These are phyloP conservation scores for Saccharomycopsis vini DNA, from an alignment of 805 yeast genomes.

Conservation along the genomic window DNA sequence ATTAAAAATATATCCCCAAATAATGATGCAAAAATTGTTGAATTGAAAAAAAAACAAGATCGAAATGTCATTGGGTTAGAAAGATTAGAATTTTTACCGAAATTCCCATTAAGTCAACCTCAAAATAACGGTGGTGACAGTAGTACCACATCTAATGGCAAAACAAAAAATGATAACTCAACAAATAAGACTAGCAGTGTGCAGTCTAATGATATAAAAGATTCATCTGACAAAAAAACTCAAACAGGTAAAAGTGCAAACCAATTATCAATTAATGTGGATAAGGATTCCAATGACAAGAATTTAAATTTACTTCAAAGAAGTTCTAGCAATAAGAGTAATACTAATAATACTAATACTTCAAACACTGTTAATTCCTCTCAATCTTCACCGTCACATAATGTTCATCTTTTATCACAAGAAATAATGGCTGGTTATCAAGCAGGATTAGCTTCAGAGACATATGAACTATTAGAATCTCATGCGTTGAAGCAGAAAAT, in stretches of 20 bases:
- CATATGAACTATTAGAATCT: slow-evolving; percentile 74
- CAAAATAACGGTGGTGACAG: background rate
- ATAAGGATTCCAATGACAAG: slow-evolving; percentile 8
- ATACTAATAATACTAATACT: background rate
- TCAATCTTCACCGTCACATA: background rate
- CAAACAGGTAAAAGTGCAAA: slow-evolving; percentile 15
- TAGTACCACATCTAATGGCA: slow-evolving; percentile 6
- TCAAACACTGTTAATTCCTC: background rate
- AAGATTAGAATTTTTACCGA: slow-evolving; percentile 37
- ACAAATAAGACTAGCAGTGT: background rate
- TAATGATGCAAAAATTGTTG: slow-evolving; percentile 48
- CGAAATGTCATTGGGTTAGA: slow-evolving; percentile 21
- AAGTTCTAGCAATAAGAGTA: background rate
- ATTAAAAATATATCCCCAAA: slow-evolving; percentile 81
- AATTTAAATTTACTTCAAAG: slow-evolving; percentile 10
- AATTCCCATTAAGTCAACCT: slow-evolving; percentile 45
- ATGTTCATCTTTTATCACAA: slow-evolving; percentile 61
- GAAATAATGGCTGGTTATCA: slow-evolving; percentile 82
- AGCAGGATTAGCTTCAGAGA: slow-evolving; percentile 69
- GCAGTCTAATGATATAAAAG: background rate
- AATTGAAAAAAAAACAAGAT: slow-evolving; percentile 22
- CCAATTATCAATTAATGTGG: slow-evolving; percentile 12
- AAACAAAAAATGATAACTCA: background rate
- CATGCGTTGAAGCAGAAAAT: slow-evolving; percentile 60
- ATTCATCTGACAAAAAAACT: background rate